These are phyloP conservation scores for Phialophora expanda DNA, from an alignment of 2,329 filamentous ascomycete genomes.

Conservation along the genomic window DNA sequence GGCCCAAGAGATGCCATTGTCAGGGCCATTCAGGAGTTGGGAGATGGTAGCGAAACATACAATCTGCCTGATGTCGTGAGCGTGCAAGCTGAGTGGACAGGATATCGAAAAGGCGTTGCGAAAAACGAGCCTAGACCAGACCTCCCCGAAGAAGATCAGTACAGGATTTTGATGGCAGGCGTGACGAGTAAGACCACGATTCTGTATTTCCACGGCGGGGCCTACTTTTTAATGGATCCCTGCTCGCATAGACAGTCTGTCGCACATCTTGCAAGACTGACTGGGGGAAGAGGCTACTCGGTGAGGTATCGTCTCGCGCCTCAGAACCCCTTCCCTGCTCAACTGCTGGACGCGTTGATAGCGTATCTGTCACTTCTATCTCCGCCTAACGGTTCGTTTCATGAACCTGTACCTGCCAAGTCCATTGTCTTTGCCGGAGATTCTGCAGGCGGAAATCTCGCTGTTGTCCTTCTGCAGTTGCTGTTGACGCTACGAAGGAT, in stretches of 20 bases:
- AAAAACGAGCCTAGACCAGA: slow-evolving; percentile 48
- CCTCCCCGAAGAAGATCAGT: slow-evolving; percentile 52
- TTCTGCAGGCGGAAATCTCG: slow-evolving; percentile 53
- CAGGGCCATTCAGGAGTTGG: slow-evolving; percentile 48
- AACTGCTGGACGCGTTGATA: slow-evolving; percentile 53
- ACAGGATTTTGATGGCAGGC: slow-evolving; percentile 48
- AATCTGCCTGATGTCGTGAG: slow-evolving; percentile 44
- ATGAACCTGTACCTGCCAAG: slow-evolving; percentile 50
- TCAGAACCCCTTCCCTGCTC: slow-evolving; percentile 55
- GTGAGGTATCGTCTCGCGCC: slow-evolving; percentile 56
- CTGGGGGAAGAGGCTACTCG: slow-evolving; percentile 49
- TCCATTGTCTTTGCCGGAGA: slow-evolving; percentile 56
- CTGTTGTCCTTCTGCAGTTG: slow-evolving; percentile 49
- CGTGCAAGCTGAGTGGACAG: slow-evolving; percentile 55
- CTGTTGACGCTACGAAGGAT: slow-evolving; percentile 50
- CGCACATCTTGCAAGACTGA: slow-evolving; percentile 46
- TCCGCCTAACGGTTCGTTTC: slow-evolving; percentile 51
- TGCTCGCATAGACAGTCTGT: slow-evolving; percentile 49
- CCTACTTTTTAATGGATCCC: slow-evolving; percentile 54
- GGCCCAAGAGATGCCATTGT: slow-evolving; percentile 42
- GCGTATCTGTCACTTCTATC: slow-evolving; percentile 55
- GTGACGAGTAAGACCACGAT: slow-evolving; percentile 50
- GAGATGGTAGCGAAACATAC: slow-evolving; percentile 48
- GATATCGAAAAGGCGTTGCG: slow-evolving; percentile 48
- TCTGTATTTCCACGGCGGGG: slow-evolving; percentile 56